phyloP scores from a whole-genome alignment of 257 asterid genomes.

The Galeopsis tetrahit region DNA sequence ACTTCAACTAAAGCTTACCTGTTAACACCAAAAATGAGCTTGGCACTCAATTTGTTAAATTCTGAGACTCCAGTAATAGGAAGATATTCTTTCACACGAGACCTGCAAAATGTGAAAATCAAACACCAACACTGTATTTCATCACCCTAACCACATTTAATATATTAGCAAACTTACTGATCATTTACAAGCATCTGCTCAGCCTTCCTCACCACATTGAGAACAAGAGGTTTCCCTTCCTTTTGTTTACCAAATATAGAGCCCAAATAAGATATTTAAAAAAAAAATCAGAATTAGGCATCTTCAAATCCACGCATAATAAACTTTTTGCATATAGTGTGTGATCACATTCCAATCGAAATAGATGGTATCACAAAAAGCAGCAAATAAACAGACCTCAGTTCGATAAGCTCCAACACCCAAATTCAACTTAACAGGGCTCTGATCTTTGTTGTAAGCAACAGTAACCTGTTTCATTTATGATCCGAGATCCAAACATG shows the following conservation, averaged over 20 bases:
- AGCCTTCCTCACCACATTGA: conserved; percentile 76
- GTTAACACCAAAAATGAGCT: conserved; percentile 79
- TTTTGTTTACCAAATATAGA: conserved; percentile 35
- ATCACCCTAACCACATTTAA: conserved; percentile 12
- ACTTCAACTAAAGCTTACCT: conserved; percentile 44
- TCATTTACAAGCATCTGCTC: conserved; percentile 77
- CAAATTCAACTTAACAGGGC: conserved; percentile 72
- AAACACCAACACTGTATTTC: conserved; percentile 2
- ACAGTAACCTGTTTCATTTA: conserved; percentile 70
- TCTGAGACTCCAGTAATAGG: conserved; percentile 78
- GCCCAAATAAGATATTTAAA: background rate
- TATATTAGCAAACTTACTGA: conserved; percentile 46
- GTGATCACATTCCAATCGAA: background rate
- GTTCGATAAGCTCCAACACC: conserved; percentile 91
- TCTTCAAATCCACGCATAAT: background rate
- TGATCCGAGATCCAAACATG: conserved; percentile 28
- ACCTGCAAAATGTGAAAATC: conserved; percentile 40
- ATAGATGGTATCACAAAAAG: background rate
- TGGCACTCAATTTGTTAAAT: conserved; percentile 86
- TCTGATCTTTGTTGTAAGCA: conserved; percentile 74
- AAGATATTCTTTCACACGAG: conserved; percentile 85
- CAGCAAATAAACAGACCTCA: conserved; percentile 52
- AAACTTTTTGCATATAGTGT: conserved; percentile 8
- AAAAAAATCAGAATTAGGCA: background rate
- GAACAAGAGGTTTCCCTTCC: conserved; percentile 92